Base-by-base conservation (phyloP, 1,284 basidiomycete genomes). In the Puccinia brachypodii region DNA sequence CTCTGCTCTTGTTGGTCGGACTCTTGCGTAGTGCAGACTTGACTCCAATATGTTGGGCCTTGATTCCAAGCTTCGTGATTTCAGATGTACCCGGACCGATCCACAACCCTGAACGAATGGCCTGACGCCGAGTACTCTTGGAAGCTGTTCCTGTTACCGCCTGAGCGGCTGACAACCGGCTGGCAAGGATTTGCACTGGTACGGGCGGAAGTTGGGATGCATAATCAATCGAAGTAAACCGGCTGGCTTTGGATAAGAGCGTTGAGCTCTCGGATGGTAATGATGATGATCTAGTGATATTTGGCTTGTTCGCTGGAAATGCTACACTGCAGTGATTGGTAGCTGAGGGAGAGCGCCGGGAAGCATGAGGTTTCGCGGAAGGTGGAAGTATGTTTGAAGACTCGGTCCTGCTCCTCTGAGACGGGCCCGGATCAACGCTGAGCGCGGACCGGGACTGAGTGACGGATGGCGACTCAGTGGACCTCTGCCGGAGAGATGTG, bases 11-110 rank as follows among this genome's bases (percentile, higher is more conserved):
- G 36, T 50, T 19, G 33, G 38, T 22, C 19, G 56, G 25, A 25
- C 50, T 42, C 62, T 50, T 68, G 36, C 58, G 47, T n/a, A 80
- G 56, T 16, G 56, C 68, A 14, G 77, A 71, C 38, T 72, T 71
- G 68, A 80, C 50, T 42, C 77, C 68, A 28, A 80, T 72, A 33
- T 80, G 77, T 28, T 71, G 68, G n/a, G 66, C 50, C 77, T 72
- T 80, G 50, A 80, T 71, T 8, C 44, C 53, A n/a, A 72, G 56
- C 56, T 72, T 80, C 40, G 68, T 68, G 53, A 80, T 42, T 72
- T 80, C 77, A 31, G 44, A 68, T 47, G 53, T 62, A 14, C 77
- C 68, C 11, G 77, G 68, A 14, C 77, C 77, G 40, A 78, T 69
- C 76, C 76, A 78, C 64, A 78, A 50, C 66, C 76, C 76, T 13